Conservation (phyloP, 495 filamentous ascomycete genomes). For the Aspergillus olivimuriae region DNA sequence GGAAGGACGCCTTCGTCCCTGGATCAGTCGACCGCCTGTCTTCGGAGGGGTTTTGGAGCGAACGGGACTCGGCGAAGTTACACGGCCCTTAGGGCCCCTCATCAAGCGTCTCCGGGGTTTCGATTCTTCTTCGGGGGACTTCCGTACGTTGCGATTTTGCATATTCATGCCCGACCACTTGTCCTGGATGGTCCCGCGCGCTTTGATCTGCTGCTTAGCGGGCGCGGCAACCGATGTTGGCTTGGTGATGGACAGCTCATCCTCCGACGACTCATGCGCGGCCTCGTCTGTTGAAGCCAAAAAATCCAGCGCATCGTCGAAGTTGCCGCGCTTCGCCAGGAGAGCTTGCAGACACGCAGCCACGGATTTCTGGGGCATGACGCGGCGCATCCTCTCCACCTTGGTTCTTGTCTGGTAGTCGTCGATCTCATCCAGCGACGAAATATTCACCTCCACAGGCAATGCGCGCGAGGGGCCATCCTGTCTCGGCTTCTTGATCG, state of each 20-base stretch:
- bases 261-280: conserved; percentile 26
- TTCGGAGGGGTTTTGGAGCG: conserved; percentile 26
- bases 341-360: conserved; percentile 48
- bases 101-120: conserved; percentile 36
- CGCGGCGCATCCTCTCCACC: conserved; percentile 47
- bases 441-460: conserved; percentile 29
- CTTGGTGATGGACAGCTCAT: conserved; percentile 28
- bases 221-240: conserved; percentile 13
- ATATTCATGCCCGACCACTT: conserved; percentile 50
- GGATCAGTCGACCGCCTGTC: conserved; percentile 48
- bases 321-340: conserved; percentile 44
- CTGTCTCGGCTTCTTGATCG: conserved; percentile 39
- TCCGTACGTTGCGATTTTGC: conserved; percentile 17
- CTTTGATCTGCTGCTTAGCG: conserved; percentile 56
- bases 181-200: conserved; percentile 52
- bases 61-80: conserved; percentile 19
- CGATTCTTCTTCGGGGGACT: conserved; percentile 16
- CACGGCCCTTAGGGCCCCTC: conserved; percentile 30
- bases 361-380: conserved; percentile 48
- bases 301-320: conserved; percentile 51
- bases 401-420: conserved; percentile 47
- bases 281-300: conserved; percentile 28
- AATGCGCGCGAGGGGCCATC: conserved; percentile 51
- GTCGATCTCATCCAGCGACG: conserved; percentile 48
- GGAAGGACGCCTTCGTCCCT: conserved; percentile 47